phyloP scores from a whole-genome alignment of 2,329 filamentous ascomycete species.

The Chaetomium sp. region DNA sequence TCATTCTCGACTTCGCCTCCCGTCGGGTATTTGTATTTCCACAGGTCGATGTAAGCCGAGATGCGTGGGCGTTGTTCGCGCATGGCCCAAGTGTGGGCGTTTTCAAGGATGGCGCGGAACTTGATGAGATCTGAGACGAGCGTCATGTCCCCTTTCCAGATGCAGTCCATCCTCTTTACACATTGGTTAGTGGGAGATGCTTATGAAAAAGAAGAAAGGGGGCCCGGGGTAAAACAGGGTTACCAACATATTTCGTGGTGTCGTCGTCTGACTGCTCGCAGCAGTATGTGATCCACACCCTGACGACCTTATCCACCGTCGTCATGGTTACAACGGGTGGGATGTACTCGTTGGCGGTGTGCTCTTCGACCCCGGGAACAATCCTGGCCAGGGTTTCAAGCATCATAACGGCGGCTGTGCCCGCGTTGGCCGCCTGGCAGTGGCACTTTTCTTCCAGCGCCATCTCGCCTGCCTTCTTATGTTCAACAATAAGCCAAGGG shows the following conservation, averaged over 20 bases:
- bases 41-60: constrained; percentile 17
- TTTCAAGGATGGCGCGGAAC: constrained; percentile 9
- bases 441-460: not conserved
- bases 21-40: constrained; percentile 2
- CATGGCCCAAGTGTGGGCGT: constrained; percentile 14
- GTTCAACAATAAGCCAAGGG: constrained; percentile 16
- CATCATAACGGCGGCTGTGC: constrained; percentile 18
- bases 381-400: not conserved
- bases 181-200: not conserved
- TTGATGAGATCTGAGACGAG: not conserved
- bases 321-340: constrained; percentile 18
- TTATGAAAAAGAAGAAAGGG: not conserved
- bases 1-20: not conserved
- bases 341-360: constrained; percentile 1
- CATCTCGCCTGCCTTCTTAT: not conserved
- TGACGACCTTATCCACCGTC: constrained; percentile 1
- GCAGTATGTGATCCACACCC: constrained; percentile 11
- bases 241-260: constrained; percentile 1
- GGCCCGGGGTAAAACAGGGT: not conserved
- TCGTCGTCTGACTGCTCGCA: not conserved
- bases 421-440: constrained; percentile 20
- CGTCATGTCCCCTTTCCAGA: constrained; percentile 20
- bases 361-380: not conserved
- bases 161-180: constrained; percentile 11
- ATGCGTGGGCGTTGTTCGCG: constrained; percentile 12